phyloP scores from a whole-genome alignment of 805 yeast species.

The Phaffomyces thermotolerans region DNA sequence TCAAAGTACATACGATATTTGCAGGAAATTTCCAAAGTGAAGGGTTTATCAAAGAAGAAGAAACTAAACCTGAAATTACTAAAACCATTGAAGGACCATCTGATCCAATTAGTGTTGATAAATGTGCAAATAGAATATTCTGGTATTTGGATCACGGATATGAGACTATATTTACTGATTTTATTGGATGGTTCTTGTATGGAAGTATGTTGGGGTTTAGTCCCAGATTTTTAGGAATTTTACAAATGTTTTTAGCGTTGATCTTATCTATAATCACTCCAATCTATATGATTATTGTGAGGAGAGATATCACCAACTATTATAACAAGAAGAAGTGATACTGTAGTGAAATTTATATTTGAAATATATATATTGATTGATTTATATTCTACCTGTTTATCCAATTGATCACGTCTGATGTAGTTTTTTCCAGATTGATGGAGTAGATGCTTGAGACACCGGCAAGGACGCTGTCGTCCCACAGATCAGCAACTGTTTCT shows the following conservation, averaged over 20 bases:
- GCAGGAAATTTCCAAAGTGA: slow-evolving; percentile 91
- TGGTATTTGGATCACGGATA: slow-evolving; percentile 53
- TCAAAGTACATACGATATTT: slow-evolving; percentile 64
- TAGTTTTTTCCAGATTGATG: slow-evolving; percentile 38
- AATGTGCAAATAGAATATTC: slow-evolving; percentile 58
- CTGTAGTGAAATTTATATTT: no score
- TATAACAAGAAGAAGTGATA: slow-evolving; percentile 32
- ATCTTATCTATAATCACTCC: slow-evolving; percentile 53
- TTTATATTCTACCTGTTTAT: neutral
- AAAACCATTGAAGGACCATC: slow-evolving; percentile 81
- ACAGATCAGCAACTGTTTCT: slow-evolving; percentile 67
- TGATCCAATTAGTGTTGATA: slow-evolving; percentile 54
- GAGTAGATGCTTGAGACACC: slow-evolving; percentile 59
- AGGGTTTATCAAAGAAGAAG: slow-evolving; percentile 76
- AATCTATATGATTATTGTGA: slow-evolving; percentile 39
- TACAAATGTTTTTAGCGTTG: slow-evolving; percentile 44
- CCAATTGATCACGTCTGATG: slow-evolving; percentile 7
- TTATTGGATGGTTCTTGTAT: slow-evolving; percentile 75
- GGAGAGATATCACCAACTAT: slow-evolving; percentile 44
- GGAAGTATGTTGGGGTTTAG: slow-evolving; percentile 59
- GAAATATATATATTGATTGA: neutral
- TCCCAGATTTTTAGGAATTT: slow-evolving; percentile 53
- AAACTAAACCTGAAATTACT: slow-evolving; percentile 81
- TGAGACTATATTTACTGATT: slow-evolving; percentile 73
- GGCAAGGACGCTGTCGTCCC: slow-evolving; percentile 68